phyloP scores from a whole-genome alignment of 176 grass and related monocot genomes.

The Carex littledalei region DNA sequence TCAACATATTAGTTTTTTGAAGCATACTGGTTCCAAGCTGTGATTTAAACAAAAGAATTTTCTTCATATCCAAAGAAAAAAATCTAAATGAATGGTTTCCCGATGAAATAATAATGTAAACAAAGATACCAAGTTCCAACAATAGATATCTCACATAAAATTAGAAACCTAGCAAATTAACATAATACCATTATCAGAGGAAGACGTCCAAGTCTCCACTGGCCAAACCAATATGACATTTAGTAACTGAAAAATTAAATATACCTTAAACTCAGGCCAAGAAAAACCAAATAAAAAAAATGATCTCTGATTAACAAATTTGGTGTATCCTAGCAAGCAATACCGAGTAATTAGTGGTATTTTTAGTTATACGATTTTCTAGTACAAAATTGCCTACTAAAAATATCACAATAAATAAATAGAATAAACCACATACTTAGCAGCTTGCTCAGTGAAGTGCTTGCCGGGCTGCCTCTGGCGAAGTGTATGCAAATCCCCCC shows the following conservation, averaged over 20 bases:
- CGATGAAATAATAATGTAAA: not conserved
- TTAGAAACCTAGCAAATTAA: not conserved
- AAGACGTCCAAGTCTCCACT: not conserved
- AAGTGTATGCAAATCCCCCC: constrained; percentile 82
- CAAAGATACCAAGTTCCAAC: not conserved
- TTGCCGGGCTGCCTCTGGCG: constrained; percentile 81
- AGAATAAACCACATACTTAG: constrained; percentile 48
- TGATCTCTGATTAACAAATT: not conserved
- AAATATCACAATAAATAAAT: not conserved
- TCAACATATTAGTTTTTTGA: not conserved
- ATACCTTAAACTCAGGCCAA: not conserved
- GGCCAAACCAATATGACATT: not conserved
- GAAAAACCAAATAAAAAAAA: not conserved
- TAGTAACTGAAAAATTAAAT: not conserved
- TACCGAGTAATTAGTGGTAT: not conserved
- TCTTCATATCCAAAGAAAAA: not conserved
- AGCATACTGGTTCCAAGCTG: not conserved
- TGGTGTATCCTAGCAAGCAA: not conserved
- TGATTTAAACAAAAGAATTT: not conserved
- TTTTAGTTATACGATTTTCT: not conserved
- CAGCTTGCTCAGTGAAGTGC: constrained; percentile 83
- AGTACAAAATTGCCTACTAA: not conserved
- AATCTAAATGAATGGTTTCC: not conserved
- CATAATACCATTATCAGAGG: not conserved
- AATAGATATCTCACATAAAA: not conserved